Percentiles rank a stretch among this genome's conserved stretches.
phyloP scores from a whole-genome alignment of 2,329 filamentous ascomycete genomes.

The Epicoccum nigrum region DNA sequence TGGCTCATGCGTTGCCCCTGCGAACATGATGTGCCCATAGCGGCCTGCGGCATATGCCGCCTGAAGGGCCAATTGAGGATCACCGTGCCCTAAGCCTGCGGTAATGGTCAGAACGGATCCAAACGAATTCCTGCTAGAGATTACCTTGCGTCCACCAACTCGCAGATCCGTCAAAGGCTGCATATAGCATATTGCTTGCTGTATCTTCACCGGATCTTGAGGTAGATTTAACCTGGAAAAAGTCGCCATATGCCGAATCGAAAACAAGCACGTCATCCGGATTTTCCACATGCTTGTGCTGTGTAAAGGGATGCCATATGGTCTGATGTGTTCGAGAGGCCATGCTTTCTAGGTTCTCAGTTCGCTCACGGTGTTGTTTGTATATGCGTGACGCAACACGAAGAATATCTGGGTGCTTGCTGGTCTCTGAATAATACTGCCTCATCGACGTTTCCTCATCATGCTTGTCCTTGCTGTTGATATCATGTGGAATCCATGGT shows the following conservation, averaged over 20 bases:
- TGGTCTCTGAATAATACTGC: conserved; percentile 64
- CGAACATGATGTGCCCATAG: conserved; percentile 90
- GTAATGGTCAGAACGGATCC: not conserved
- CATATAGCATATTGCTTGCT: conserved; percentile 56
- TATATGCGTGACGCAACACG: conserved; percentile 60
- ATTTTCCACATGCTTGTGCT: conserved; percentile 69
- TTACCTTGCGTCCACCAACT: conserved; percentile 86
- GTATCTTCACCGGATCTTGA: conserved; percentile 26
- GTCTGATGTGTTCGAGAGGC: conserved; percentile 57
- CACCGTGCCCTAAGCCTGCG: conserved; percentile 73
- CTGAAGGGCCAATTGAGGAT: conserved; percentile 71
- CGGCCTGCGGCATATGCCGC: conserved; percentile 82
- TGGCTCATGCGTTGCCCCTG: conserved; percentile 78
- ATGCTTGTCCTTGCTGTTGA: conserved; percentile 32
- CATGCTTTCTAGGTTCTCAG: conserved; percentile 67
- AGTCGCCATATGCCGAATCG: conserved; percentile 80
- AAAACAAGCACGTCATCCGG: conserved; percentile 72
- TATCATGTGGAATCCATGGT: conserved; percentile 62
- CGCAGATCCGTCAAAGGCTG: conserved; percentile 82
- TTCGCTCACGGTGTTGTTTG: conserved; percentile 60
- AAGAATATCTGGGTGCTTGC: conserved; percentile 48
- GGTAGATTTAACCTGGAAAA: conserved; percentile 68
- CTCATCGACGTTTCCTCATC: conserved; percentile 65
- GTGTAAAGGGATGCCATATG: conserved; percentile 90
- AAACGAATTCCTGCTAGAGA: not conserved